Percentiles rank a stretch among this genome's conserved stretches.
Evolutionary conservation across 2,329 filamentous ascomycete genomes (phyloP).

Genomic region (Metarhizium guizhouense): DNA sequence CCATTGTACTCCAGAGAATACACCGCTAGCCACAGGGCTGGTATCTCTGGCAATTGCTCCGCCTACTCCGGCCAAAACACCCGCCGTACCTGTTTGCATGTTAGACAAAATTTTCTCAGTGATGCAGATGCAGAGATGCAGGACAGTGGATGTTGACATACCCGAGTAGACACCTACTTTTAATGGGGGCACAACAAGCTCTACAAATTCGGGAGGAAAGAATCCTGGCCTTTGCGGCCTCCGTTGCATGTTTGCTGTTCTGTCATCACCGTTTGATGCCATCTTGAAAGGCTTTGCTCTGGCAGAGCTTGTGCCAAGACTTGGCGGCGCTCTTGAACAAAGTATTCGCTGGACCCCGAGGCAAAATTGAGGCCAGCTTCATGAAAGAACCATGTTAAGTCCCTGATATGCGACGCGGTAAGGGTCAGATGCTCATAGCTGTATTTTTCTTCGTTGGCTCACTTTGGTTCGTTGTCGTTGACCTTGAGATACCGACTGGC

Average conservation of each 20-base stretch:
- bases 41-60: conserved; percentile 62
- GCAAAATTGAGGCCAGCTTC: not conserved
- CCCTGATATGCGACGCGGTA: no score
- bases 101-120: not conserved
- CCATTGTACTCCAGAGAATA: conserved; percentile 70
- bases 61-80: conserved; percentile 56
- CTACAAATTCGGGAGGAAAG: conserved; percentile 33
- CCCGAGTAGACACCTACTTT: conserved; percentile 52
- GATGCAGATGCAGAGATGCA: not conserved
- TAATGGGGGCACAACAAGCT: conserved; percentile 41
- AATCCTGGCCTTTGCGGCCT: conserved; percentile 24
- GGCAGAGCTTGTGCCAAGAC: not conserved
- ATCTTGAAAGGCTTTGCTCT: conserved; percentile 5
- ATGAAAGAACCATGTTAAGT: no score
- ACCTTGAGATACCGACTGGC: no score
- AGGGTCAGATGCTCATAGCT: no score
- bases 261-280: conserved; percentile 6
- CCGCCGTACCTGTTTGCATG: conserved; percentile 42
- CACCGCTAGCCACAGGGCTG: conserved; percentile 60
- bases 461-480: not conserved
- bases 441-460: no score
- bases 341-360: not conserved
- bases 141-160: conserved; percentile 19
- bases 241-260: conserved; percentile 12
- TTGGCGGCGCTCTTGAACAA: not conserved